phyloP scores from a whole-genome alignment of 1,284 basidiomycete genomes.

The Ceratobasidium papillatum region DNA sequence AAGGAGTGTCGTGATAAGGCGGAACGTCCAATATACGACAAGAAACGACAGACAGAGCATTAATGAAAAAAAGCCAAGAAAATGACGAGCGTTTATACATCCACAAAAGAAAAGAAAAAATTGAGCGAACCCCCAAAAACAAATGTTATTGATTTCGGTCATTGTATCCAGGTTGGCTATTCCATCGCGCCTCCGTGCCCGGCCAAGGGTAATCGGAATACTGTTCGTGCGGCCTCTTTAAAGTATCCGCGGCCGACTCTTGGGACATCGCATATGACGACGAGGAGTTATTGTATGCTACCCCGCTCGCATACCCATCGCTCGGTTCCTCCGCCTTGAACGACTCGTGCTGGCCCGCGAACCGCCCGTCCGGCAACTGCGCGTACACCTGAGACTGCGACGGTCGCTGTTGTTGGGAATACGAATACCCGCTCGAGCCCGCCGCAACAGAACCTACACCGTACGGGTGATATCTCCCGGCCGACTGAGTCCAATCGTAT shows the following conservation, averaged over 20 bases:
- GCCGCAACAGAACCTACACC: background rate
- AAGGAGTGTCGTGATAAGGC: background rate
- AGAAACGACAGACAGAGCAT: background rate
- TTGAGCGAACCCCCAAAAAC: too few species aligned
- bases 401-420: background rate
- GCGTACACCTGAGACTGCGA: constrained; percentile 1
- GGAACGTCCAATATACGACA: background rate
- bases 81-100: background rate
- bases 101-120: background rate
- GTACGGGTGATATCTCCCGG: background rate
- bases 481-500: background rate
- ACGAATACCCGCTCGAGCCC: background rate
- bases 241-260: background rate
- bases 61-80: background rate
- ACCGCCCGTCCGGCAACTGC: background rate
- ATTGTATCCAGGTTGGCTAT: background rate
- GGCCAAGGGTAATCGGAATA: background rate
- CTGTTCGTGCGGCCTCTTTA: background rate
- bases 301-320: background rate
- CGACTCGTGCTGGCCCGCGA: background rate
- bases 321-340: background rate
- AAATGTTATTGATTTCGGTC: background rate
- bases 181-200: constrained; percentile 1
- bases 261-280: background rate
- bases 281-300: background rate